Evolutionary conservation across 2,329 filamentous ascomycete genomes (phyloP).

Genomic region (Aspergillus sp.): DNA sequence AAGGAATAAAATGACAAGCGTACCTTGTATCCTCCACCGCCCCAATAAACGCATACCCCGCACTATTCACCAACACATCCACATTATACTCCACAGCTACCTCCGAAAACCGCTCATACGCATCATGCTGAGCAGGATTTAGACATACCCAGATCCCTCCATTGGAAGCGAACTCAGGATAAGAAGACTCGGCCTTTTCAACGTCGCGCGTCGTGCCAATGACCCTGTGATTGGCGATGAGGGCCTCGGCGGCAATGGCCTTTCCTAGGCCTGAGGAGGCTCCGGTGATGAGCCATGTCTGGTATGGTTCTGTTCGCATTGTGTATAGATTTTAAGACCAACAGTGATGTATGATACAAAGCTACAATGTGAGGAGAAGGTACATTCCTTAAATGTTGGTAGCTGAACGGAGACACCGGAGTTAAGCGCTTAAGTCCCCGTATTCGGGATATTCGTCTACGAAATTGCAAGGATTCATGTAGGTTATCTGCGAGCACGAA

Average conservation of each 20-base stretch:
- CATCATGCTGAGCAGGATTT: neutral
- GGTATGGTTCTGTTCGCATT: neutral
- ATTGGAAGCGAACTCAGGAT: neutral
- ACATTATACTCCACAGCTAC: conserved; percentile 1
- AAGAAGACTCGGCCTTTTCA: neutral
- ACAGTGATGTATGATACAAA: too few relatives aligned
- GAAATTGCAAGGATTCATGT: too few relatives aligned
- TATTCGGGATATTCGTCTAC: too few relatives aligned
- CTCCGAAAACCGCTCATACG: conserved; percentile 1
- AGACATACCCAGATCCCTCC: conserved; percentile 10
- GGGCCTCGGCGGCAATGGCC: conserved; percentile 6
- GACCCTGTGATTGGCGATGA: conserved; percentile 5
- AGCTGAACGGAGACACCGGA: neutral
- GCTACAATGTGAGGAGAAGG: too few relatives aligned
- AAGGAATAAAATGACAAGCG: neutral
- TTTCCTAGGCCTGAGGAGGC: conserved; percentile 14
- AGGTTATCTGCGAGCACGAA: too few relatives aligned
- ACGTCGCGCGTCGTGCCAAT: conserved; percentile 11
- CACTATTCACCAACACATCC: conserved; percentile 14
- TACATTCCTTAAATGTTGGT: neutral
- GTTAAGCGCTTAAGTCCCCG: neutral
- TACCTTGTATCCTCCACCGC: conserved; percentile 13
- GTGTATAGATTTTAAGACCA: too few relatives aligned
- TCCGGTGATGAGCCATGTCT: conserved; percentile 15
- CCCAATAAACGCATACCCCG: conserved; percentile 14